Evolutionary conservation across 257 asterid genomes (phyloP).

Genomic region (Solanum ossicruentum): DNA sequence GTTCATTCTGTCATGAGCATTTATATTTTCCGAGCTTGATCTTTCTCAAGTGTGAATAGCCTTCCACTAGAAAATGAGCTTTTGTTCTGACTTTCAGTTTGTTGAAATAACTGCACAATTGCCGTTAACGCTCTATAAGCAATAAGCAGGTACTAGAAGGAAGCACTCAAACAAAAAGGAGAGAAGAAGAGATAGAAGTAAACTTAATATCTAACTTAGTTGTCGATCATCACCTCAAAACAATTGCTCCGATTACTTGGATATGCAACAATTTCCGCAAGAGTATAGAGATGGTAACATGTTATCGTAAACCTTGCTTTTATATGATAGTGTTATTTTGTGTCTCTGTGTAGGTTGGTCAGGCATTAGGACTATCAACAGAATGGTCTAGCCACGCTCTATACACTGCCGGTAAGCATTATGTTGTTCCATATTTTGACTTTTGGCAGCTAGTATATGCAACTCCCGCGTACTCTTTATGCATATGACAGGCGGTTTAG

Average conservation of each 20-base stretch:
- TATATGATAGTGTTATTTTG: not conserved
- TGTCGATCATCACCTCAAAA: not conserved
- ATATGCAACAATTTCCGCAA: not conserved
- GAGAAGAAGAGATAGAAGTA: not conserved
- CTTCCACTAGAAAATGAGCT: not conserved
- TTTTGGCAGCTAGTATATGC: not conserved
- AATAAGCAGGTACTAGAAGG: not conserved
- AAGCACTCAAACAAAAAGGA: not conserved
- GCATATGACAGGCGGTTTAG: conserved; percentile 66
- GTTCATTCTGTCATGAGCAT: not conserved
- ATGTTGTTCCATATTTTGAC: not conserved
- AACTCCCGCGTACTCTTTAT: not conserved
- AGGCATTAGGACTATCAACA: conserved; percentile 76
- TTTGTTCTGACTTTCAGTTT: not conserved
- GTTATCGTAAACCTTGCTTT: not conserved
- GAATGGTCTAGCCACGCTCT: conserved; percentile 92
- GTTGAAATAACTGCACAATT: not conserved
- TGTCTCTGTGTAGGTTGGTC: conserved; percentile 52
- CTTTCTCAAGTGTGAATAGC: not conserved
- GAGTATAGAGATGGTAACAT: not conserved
- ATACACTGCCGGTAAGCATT: conserved; percentile 49
- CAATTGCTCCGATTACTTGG: not conserved
- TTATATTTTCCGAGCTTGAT: not conserved
- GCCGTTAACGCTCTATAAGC: not conserved
- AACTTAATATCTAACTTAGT: not conserved